Evolutionary conservation across 805 yeast genomes (phyloP).

Genomic region (Kockiozyma suomiensis): DNA sequence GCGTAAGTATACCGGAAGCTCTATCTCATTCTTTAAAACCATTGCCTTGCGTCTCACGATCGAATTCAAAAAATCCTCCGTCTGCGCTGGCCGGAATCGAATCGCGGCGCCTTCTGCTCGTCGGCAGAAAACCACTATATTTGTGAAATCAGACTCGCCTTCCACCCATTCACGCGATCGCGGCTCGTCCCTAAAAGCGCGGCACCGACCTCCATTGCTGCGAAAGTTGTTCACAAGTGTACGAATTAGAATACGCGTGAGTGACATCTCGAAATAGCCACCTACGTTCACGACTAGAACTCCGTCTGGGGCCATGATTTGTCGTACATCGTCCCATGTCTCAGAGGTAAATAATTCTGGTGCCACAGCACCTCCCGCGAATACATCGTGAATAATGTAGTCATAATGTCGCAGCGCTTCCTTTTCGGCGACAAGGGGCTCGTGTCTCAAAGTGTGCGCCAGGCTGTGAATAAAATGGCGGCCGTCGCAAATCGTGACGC

Average conservation of each 20-base stretch:
- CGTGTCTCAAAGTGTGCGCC: neutral
- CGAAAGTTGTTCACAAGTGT: conserved; percentile 20
- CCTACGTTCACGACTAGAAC: conserved; percentile 31
- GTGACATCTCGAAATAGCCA: conserved; percentile 14
- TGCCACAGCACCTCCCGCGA: conserved; percentile 29
- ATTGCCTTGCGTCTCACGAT: conserved; percentile 17
- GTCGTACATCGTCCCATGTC: conserved; percentile 23
- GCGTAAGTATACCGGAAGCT: conserved; percentile 14
- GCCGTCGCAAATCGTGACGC: conserved; percentile 19
- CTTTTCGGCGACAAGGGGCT: conserved; percentile 1
- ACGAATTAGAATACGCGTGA: conserved; percentile 13
- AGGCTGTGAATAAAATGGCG: conserved; percentile 8
- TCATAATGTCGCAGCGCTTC: conserved; percentile 17
- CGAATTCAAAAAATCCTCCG: conserved; percentile 24
- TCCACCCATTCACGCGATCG: neutral
- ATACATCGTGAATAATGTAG: conserved; percentile 31
- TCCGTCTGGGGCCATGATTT: conserved; percentile 26
- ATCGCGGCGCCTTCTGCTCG: conserved; percentile 6
- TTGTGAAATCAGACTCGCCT: conserved; percentile 8
- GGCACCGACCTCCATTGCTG: conserved; percentile 15
- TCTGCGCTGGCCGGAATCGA: conserved; percentile 17
- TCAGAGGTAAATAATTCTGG: conserved; percentile 27
- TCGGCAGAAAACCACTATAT: conserved; percentile 31
- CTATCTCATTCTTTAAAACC: conserved; percentile 15
- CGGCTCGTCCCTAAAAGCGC: conserved; percentile 20